A percentile compares a stretch with the other conserved stretches of the same genome.
Conservation (phyloP, 805 yeast species). For the Candida sakaeoensis region DNA sequence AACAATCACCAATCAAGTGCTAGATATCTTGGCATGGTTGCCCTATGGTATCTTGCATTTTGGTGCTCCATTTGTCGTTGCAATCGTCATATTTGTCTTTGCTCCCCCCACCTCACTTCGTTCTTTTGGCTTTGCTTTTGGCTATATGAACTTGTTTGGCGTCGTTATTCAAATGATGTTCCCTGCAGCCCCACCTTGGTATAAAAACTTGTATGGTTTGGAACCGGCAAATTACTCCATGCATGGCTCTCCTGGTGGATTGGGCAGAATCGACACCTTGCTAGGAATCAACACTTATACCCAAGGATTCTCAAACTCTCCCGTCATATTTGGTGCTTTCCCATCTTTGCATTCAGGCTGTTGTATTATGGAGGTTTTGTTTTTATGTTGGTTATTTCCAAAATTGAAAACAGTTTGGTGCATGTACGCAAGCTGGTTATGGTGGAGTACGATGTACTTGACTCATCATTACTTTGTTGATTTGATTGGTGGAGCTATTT, state of each 20-base stretch:
- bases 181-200: constrained; percentile 99
- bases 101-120: constrained; percentile 88
- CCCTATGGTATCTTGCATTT: constrained; percentile 93
- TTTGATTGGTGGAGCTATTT: constrained; percentile 87
- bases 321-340: constrained; percentile 90
- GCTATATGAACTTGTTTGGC: constrained; percentile 87
- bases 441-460: constrained; percentile 98
- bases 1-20: constrained; percentile 54
- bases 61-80: constrained; percentile 84
- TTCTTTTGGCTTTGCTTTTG: constrained; percentile 88
- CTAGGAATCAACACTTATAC: constrained; percentile 83
- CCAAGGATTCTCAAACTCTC: constrained; percentile 76
- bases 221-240: constrained; percentile 87
- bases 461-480: constrained; percentile 96
- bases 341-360: constrained; percentile 89
- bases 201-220: constrained; percentile 76
- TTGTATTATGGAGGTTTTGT: constrained; percentile 89
- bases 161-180: constrained; percentile 77
- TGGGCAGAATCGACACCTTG: constrained; percentile 77
- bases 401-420: constrained; percentile 59
- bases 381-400: constrained; percentile 82
- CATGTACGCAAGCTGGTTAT: constrained; percentile 83
- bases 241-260: constrained; percentile 95
- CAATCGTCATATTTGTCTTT: constrained; percentile 72
- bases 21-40: constrained; percentile 89